Base-by-base conservation (phyloP, 176 grass and related monocot species). In the Juncus effusus region DNA sequence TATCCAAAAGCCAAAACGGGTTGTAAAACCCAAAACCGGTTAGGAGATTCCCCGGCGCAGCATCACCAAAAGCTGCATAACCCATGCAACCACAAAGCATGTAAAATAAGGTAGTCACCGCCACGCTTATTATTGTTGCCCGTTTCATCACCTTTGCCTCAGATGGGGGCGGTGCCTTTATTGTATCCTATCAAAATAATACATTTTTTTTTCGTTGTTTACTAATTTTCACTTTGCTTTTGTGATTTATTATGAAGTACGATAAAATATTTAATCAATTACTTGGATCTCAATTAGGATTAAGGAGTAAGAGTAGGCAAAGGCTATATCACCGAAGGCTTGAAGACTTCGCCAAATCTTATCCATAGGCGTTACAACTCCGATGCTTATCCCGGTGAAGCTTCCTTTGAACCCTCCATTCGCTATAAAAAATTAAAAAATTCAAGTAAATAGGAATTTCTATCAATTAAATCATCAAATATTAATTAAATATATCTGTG, bases 311-410 rank as follows among this genome's bases (percentile, higher is more conserved):
- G 95, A 99, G 83, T 99, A 99, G 12, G 95, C 95, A 68, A 94
- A 99, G 40, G 95, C 95, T 57, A 99, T 99, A 71, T 94, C 86
- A 10, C 95, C 95, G 61, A 99, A 99, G 12, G 95, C 95, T 80
- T 99, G 95, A 51, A 99, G 85, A 75, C 95, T 94, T 1, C 89
- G 85, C 95, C 95, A 99, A 16, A 99, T 83, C 75, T 99, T 99
- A 76, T 93, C 89, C 6, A 74, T 76, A 10, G 86, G 81, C 10
- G 80, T 87, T 5, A 99, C 95, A 2, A 10, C 76, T 35, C 89
- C 94, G 44, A 99, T 78, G 81, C 89, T 94, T 60, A 99, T 94
- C 13, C 89, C 95, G 3, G 89, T 99, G 69, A 99, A 65, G 73
- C 95, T 99, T 42, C 89, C 95, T 66, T 87, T 82, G 41, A 87